Evolutionary conservation across 306 rosid species (phyloP).

Genomic region (Sechiopsis laciniata): DNA sequence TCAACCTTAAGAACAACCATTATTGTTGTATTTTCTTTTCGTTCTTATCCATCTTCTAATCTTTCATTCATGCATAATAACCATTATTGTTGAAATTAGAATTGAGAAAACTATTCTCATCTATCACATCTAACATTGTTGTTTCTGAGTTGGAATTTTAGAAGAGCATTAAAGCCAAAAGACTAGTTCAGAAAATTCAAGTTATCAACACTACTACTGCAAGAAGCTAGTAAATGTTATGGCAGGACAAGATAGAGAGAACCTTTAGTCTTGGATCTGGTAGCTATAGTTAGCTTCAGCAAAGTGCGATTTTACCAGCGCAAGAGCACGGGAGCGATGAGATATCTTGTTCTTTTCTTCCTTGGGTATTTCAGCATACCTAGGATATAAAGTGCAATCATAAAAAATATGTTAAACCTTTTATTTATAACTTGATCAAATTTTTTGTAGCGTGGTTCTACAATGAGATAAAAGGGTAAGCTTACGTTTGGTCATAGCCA

Average conservation of each 20-base stretch:
- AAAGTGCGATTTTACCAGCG: conserved; percentile 78
- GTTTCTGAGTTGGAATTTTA: not conserved
- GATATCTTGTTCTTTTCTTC: conserved; percentile 92
- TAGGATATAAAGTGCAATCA: conserved; percentile 25
- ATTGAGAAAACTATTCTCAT: not conserved
- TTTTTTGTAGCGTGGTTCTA: not conserved
- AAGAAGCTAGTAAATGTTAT: not conserved
- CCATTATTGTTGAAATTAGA: not conserved
- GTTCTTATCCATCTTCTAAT: conserved; percentile 1
- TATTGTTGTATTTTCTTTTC: not conserved
- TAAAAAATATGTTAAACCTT: not conserved
- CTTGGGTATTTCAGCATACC: conserved; percentile 90
- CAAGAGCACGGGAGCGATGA: conserved; percentile 77
- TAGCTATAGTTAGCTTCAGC: conserved; percentile 64
- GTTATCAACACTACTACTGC: not conserved
- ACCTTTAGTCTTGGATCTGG: conserved; percentile 32
- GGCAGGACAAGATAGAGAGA: conserved; percentile 4
- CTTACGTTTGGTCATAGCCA: conserved; percentile 75
- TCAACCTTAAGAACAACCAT: too few species aligned
- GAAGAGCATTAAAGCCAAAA: not conserved
- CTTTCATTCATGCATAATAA: not conserved
- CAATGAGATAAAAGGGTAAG: not conserved
- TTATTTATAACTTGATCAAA: not conserved
- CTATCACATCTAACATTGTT: not conserved
- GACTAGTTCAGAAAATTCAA: not conserved